A percentile compares a stretch with the other conserved stretches of the same genome.
Evolutionary conservation across 768 basidiomycete genomes (phyloP).

Genomic region (Phaffia tasmanica): DNA sequence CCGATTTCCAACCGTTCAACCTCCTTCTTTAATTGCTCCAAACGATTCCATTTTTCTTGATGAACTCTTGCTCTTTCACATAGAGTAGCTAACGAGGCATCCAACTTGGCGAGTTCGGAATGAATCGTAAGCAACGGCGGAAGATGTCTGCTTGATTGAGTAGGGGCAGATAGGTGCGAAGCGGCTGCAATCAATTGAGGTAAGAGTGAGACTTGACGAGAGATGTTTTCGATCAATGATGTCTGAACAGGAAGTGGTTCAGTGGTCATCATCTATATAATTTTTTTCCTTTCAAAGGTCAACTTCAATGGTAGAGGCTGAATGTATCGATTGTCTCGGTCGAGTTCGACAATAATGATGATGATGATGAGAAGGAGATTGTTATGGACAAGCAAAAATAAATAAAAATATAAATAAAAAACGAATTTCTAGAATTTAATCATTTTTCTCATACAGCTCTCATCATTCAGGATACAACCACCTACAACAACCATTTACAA

Average conservation of each 20-base stretch:
- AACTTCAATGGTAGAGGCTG: no score
- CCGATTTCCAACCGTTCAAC: slow-evolving; percentile 7
- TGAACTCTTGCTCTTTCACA: slow-evolving; percentile 16
- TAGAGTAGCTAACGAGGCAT: slow-evolving; percentile 10
- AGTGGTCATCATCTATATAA: not conserved
- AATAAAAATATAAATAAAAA: no score
- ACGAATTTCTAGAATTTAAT: not conserved
- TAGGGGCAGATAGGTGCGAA: not conserved
- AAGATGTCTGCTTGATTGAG: not conserved
- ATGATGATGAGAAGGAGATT: no score
- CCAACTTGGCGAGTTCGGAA: slow-evolving; percentile 11
- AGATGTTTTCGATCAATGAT: slow-evolving; percentile 7
- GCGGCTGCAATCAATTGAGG: slow-evolving; percentile 4
- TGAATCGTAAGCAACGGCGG: not conserved
- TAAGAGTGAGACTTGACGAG: slow-evolving; percentile 7
- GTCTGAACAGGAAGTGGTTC: not conserved
- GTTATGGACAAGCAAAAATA: no score
- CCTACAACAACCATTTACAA: no score
- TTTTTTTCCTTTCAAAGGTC: no score
- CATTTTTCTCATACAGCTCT: no score
- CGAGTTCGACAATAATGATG: no score
- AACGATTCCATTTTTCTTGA: slow-evolving; percentile 8
- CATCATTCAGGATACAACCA: no score
- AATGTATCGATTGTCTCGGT: no score
- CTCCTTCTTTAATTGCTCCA: slow-evolving; percentile 18